Percentiles rank a stretch among this genome's conserved stretches.
Evolutionary conservation across 306 rosid species (phyloP).

Genomic region (Fragaria ananassa): DNA sequence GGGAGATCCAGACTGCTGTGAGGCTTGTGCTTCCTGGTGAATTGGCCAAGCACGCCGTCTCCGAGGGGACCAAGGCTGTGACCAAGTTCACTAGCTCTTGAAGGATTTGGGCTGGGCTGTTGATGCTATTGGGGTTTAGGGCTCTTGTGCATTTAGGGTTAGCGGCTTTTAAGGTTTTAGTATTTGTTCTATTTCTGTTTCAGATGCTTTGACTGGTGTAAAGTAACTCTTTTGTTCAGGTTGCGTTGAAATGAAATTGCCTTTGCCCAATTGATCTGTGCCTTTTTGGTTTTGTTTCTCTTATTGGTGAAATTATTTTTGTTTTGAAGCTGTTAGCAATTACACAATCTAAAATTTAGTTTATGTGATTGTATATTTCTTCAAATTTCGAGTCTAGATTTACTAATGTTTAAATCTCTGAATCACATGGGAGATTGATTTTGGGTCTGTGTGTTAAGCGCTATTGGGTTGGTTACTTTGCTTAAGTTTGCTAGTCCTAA

Average conservation of each 20-base stretch:
- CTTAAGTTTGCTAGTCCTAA: too few species aligned
- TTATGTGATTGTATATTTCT: too few species aligned
- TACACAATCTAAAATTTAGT: too few species aligned
- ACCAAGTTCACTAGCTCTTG: constrained; percentile 68
- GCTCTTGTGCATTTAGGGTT: background rate
- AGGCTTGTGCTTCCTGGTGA: constrained; percentile 77
- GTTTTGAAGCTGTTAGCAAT: too few species aligned
- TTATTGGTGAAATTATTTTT: too few species aligned
- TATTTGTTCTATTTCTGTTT: background rate
- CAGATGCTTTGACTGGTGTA: background rate
- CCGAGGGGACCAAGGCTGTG: constrained; percentile 76
- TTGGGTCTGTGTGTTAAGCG: too few species aligned
- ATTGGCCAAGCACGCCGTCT: constrained; percentile 74
- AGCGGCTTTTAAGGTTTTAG: background rate
- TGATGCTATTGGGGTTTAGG: background rate
- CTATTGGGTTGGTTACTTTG: too few species aligned
- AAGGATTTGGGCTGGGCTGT: background rate
- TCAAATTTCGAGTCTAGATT: too few species aligned
- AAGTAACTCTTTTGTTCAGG: background rate
- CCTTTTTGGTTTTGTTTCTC: too few species aligned
- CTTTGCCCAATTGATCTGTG: background rate
- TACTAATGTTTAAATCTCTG: too few species aligned
- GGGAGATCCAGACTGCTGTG: constrained; percentile 80
- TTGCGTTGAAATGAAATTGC: background rate
- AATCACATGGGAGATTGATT: too few species aligned